Base-by-base conservation (phyloP, 768 basidiomycete species). In the Mycena leptocephala region DNA sequence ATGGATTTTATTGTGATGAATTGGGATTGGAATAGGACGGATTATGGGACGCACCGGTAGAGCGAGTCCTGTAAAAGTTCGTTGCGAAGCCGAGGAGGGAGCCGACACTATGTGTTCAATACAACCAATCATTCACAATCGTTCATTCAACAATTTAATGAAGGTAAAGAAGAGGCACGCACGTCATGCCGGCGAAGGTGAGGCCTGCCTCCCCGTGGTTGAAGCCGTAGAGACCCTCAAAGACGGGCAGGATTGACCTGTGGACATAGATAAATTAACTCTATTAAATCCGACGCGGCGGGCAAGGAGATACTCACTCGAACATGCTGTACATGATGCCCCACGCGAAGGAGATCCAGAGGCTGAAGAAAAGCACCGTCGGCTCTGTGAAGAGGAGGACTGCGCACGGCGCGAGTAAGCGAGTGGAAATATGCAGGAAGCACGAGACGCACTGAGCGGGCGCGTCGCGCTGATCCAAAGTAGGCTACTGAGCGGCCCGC, bases 321-420 rank as follows among this genome's bases (percentile, higher is more conserved):
- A 92, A 85, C 77, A 93, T 83, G 55, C 89, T 89, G 76, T 89
- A 74, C 72, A 74, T 46, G 32, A 74, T 66, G 0, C 92, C 92
- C 92, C 92, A 93, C 0, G 86, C 86, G 61, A 93, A 87, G 78
- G 86, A 87, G 30, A 88, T 80, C 89, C 88, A 89, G 32, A 89
- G 76, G 22, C 61, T 72, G 56, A 74, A 74, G 87, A 90, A 77
- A n/a, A 59, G 22, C n/a, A 67, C 51, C 26, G 64, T 67, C 33
- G 75, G 59, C 37, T 71, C 63, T 30, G 77, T 61, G 56, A 67
- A 59, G 81, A 63, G 33, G 33, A 89, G 80, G 90, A 90, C 65
- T 58, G 63, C 13, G 28, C 32, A 20, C 56, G 39, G 26, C 62
- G 30, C n/a, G 22, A 76, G 35, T 11, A 69, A 74, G 13, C 58